Conservation (phyloP, 768 basidiomycete genomes). For the Hygrocybe coccinea region DNA sequence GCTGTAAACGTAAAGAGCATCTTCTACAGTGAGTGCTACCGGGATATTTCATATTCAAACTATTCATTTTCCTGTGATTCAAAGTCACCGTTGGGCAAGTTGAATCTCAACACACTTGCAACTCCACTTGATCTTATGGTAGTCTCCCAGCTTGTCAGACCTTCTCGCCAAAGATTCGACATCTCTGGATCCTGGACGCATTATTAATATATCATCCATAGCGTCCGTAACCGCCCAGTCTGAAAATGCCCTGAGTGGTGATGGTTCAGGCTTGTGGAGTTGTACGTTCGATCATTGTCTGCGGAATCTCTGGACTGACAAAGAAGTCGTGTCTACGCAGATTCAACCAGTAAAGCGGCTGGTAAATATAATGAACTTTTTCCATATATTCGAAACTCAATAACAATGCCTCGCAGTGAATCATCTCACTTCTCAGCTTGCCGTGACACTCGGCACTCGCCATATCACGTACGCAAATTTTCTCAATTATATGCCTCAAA, state of each 20-base stretch:
- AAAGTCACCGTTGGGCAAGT: slow-evolving; percentile 52
- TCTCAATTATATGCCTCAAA: slow-evolving; percentile 1
- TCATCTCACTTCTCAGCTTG: slow-evolving; percentile 71
- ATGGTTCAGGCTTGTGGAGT: slow-evolving; percentile 68
- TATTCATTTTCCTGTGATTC: slow-evolving; percentile 2
- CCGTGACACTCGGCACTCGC: slow-evolving; percentile 54
- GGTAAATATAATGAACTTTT: slow-evolving; percentile 30
- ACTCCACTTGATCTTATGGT: neutral
- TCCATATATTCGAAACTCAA: neutral
- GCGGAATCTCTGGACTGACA: neutral
- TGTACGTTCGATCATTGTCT: slow-evolving; percentile 47
- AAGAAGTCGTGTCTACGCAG: slow-evolving; percentile 32
- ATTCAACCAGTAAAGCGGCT: slow-evolving; percentile 81
- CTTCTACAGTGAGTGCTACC: slow-evolving; percentile 60
- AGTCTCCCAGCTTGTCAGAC: slow-evolving; percentile 43
- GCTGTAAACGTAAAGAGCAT: slow-evolving; percentile 81
- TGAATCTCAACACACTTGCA: neutral
- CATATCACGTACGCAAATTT: slow-evolving; percentile 59
- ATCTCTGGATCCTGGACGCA: slow-evolving; percentile 60
- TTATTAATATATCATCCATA: slow-evolving; percentile 80
- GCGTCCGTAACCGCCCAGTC: slow-evolving; percentile 51
- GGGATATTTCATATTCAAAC: slow-evolving; percentile 4
- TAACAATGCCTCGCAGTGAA: slow-evolving; percentile 41
- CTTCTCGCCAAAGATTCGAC: slow-evolving; percentile 63
- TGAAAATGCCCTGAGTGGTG: slow-evolving; percentile 47